phyloP scores from a whole-genome alignment of 2,329 filamentous ascomycete genomes.

The Fusarium begoniae region DNA sequence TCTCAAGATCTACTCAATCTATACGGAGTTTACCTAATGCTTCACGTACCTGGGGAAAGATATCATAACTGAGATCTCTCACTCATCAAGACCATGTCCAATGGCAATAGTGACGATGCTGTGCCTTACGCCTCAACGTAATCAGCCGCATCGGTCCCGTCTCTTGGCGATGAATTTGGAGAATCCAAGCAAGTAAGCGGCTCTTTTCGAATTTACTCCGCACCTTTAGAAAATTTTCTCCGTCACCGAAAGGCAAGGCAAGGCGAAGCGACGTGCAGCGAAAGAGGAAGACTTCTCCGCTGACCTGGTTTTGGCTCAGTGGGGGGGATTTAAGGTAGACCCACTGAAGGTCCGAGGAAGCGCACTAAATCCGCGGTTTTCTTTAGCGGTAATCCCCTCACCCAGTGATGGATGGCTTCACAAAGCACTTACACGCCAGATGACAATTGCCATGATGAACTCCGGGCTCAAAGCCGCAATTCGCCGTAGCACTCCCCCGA shows the following conservation, averaged over 20 bases:
- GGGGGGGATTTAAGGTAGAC: constrained; percentile 2
- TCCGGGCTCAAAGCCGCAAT: neutral
- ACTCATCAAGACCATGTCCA: neutral
- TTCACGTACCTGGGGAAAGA: accelerated
- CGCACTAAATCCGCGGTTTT: neutral
- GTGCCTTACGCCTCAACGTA: neutral
- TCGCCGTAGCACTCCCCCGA: neutral
- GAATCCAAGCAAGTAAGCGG: constrained; percentile 4
- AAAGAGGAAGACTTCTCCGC: neutral
- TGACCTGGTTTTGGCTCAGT: neutral
- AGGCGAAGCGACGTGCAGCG: neutral
- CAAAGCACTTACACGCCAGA: neutral
- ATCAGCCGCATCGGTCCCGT: neutral
- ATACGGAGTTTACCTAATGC: accelerated
- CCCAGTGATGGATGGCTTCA: neutral
- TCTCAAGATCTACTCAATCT: accelerated
- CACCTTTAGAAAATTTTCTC: neutral
- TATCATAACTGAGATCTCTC: accelerated
- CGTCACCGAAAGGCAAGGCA: neutral
- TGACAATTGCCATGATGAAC: neutral
- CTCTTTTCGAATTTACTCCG: constrained; percentile 3
- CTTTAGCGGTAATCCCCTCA: neutral
- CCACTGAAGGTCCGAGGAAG: neutral
- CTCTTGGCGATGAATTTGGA: constrained; percentile 13
- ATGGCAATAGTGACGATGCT: neutral